A percentile compares a stretch with the other conserved stretches of the same genome.
phyloP scores from a whole-genome alignment of 371 early-diverging fungal species.

The Haplosporangium sp. region DNA sequence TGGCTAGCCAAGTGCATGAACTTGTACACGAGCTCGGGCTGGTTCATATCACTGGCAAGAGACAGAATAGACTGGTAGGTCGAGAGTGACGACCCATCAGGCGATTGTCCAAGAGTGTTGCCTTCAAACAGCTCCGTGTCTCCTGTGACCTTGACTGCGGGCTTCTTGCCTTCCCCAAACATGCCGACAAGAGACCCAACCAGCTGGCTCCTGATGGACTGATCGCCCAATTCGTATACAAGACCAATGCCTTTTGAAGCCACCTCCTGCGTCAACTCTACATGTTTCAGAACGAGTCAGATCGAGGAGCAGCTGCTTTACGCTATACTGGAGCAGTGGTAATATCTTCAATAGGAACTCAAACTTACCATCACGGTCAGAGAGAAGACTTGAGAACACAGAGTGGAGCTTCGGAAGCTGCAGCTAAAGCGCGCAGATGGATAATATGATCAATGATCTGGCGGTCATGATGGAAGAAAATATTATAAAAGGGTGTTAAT shows the following conservation, averaged over 20 bases:
- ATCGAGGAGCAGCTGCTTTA: not conserved
- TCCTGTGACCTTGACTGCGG: conserved; percentile 79
- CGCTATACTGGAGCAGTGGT: not conserved
- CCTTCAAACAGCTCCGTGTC: conserved; percentile 83
- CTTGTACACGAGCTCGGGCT: conserved; percentile 94
- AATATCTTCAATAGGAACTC: too few relatives aligned
- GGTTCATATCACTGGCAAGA: conserved; percentile 91
- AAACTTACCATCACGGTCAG: conserved; percentile 80
- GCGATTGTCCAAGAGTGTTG: conserved; percentile 77
- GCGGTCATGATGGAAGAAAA: not conserved
- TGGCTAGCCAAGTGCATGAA: conserved; percentile 95
- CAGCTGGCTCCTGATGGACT: conserved; percentile 72
- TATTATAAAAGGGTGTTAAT: not conserved
- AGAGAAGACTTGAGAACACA: conserved; percentile 80
- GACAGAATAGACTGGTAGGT: conserved; percentile 90
- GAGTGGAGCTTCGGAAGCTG: conserved; percentile 71
- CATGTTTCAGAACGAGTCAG: not conserved
- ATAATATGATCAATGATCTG: not conserved
- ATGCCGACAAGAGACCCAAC: conserved; percentile 70
- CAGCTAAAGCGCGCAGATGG: conserved; percentile 16
- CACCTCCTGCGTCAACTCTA: conserved; percentile 81
- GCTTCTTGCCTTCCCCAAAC: conserved; percentile 66
- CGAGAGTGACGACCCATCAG: conserved; percentile 83
- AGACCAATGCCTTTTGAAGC: conserved; percentile 91
- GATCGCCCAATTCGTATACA: conserved; percentile 88